Conservation (phyloP, 2,329 filamentous ascomycete genomes). For the Pseudogymnoascus sp. region DNA sequence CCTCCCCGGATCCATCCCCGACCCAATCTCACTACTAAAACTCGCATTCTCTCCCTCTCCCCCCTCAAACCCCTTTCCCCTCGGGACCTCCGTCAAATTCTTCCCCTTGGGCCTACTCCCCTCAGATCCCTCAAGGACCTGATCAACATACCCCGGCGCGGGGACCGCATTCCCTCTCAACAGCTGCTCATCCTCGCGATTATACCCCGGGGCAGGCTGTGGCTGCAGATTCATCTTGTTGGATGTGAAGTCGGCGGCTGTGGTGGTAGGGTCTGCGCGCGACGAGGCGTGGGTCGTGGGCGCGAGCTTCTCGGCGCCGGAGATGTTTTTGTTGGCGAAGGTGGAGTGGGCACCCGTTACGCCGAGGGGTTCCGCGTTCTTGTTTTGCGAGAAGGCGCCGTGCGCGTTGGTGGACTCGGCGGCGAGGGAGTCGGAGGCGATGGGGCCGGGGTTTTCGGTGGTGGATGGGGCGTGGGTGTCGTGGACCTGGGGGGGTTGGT, state of each 20-base stretch:
- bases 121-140: constrained; percentile 3
- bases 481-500: constrained; percentile 37
- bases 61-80: constrained; percentile 16
- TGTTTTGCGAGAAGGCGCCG: constrained; percentile 55
- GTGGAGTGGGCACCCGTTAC: constrained; percentile 46
- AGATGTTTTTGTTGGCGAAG: constrained; percentile 48
- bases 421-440: constrained; percentile 65
- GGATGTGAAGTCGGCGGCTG: constrained; percentile 10
- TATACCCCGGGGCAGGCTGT: constrained; percentile 8
- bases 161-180: constrained; percentile 13
- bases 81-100: constrained; percentile 23
- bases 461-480: constrained; percentile 42
- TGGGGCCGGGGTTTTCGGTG: constrained; percentile 54
- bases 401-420: constrained; percentile 57
- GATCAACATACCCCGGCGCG: constrained; percentile 23
- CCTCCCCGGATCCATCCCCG: constrained; percentile 39
- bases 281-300: constrained; percentile 23
- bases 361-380: constrained; percentile 39
- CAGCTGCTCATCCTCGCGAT: constrained; percentile 10
- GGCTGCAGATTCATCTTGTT: constrained; percentile 9
- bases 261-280: constrained; percentile 10
- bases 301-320: constrained; percentile 41
- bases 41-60: constrained; percentile 24
- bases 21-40: constrained; percentile 35
- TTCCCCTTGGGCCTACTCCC: constrained; percentile 20